phyloP scores from a whole-genome alignment of 2,329 filamentous ascomycete genomes.

The Cladosporium halotolerans region DNA sequence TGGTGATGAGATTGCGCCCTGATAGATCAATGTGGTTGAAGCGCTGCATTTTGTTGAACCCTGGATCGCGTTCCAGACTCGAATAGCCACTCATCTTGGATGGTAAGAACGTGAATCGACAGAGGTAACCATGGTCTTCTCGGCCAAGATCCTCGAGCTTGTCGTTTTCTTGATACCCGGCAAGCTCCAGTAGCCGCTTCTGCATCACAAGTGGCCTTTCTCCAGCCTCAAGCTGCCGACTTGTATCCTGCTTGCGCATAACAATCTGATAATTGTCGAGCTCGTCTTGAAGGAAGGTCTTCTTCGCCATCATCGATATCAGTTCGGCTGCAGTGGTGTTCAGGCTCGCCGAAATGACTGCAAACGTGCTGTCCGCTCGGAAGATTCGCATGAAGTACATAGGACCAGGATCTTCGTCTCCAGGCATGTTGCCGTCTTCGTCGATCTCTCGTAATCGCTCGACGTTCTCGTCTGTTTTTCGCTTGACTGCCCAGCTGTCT shows the following conservation, averaged over 20 bases:
- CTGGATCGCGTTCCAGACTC: constrained; percentile 67
- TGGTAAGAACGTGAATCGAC: constrained; percentile 90
- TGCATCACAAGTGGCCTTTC: constrained; percentile 88
- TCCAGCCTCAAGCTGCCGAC: constrained; percentile 67
- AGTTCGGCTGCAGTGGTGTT: constrained; percentile 83
- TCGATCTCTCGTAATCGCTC: constrained; percentile 57
- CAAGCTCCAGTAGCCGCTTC: constrained; percentile 82
- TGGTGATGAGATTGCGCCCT: constrained; percentile 84
- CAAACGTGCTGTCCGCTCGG: constrained; percentile 87
- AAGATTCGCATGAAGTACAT: constrained; percentile 94
- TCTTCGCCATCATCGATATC: constrained; percentile 84
- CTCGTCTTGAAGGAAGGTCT: constrained; percentile 85
- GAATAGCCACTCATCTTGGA: constrained; percentile 76
- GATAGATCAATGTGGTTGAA: constrained; percentile 91
- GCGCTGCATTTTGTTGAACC: constrained; percentile 76
- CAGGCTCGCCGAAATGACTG: constrained; percentile 77
- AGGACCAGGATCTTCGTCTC: constrained; percentile 64
- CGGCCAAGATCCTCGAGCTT: constrained; percentile 87
- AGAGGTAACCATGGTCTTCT: constrained; percentile 95
- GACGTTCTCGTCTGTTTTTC: constrained; percentile 58
- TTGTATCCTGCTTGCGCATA: constrained; percentile 84
- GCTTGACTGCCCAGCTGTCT: constrained; percentile 91
- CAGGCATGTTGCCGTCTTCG: constrained; percentile 58
- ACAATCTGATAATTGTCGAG: constrained; percentile 94
- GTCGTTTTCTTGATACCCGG: constrained; percentile 82